Conservation (phyloP, 139 green algal species). For the Chlorella sorokiniana region DNA sequence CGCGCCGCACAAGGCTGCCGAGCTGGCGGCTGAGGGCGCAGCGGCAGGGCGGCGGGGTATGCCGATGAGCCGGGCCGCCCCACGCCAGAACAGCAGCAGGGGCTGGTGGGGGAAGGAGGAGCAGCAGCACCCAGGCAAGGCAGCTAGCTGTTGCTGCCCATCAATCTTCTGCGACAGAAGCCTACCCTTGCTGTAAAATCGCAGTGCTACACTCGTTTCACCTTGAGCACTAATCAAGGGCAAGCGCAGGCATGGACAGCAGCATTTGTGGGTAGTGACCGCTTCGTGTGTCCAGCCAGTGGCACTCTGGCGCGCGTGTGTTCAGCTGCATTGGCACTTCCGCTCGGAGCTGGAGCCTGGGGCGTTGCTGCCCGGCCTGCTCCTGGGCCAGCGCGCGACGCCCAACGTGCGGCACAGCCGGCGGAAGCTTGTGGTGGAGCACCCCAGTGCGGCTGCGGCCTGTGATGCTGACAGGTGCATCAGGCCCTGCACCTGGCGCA, state of each 20-base stretch:
- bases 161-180: no score
- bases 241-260: no score
- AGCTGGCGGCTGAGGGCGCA: conserved; percentile 35
- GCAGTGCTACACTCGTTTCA: no score
- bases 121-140: no score
- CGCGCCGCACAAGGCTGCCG: conserved; percentile 19
- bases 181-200: no score
- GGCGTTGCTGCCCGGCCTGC: no score
- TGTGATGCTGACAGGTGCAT: not conserved
- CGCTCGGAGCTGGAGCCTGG: not conserved
- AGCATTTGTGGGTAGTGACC: no score
- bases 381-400: conserved; percentile 14
- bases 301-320: no score
- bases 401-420: not conserved
- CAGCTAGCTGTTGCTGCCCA: no score
- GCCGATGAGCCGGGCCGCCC: conserved; percentile 32
- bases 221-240: no score
- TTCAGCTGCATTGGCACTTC: not conserved
- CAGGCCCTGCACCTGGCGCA: not conserved
- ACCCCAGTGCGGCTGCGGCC: not conserved
- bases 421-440: not conserved
- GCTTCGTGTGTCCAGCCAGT: no score
- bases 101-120: not conserved
- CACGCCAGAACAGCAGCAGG: no score
- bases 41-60: conserved; percentile 65